Percentiles rank a stretch among this genome's conserved stretches.
phyloP scores from a whole-genome alignment of 2,329 filamentous ascomycete genomes.

The Neonectria punicea region DNA sequence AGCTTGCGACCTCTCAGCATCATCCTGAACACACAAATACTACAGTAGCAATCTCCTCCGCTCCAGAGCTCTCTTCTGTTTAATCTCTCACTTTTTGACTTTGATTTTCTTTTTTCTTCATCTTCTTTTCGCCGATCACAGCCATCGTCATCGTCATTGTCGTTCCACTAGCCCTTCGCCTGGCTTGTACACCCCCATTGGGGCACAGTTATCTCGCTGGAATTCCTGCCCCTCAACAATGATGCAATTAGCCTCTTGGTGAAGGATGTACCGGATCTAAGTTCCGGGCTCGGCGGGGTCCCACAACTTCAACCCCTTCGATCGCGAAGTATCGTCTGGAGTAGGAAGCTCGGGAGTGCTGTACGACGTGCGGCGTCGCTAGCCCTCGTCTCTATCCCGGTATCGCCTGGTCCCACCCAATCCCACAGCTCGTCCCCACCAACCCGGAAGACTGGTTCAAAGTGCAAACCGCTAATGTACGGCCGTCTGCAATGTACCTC shows the following conservation, averaged over 20 bases:
- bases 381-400: slow-evolving; percentile 20
- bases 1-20: neutral
- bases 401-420: slow-evolving; percentile 32
- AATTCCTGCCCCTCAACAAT: slow-evolving; percentile 18
- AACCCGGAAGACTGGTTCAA: slow-evolving; percentile 38
- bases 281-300: neutral
- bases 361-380: slow-evolving; percentile 30
- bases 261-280: neutral
- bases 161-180: slow-evolving; percentile 31
- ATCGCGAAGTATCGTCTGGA: slow-evolving; percentile 9
- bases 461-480: slow-evolving; percentile 37
- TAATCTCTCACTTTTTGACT: slow-evolving; percentile 11
- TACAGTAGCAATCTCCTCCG: neutral
- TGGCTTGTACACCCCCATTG: slow-evolving; percentile 23
- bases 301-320: slow-evolving; percentile 11
- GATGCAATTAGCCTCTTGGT: slow-evolving; percentile 12
- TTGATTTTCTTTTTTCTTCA: slow-evolving; percentile 19
- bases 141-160: slow-evolving; percentile 28
- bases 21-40: neutral
- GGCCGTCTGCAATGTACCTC: slow-evolving; percentile 32
- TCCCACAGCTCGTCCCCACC: slow-evolving; percentile 37
- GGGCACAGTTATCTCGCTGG: slow-evolving; percentile 5
- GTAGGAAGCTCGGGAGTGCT: neutral
- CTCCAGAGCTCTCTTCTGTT: neutral
- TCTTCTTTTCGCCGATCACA: slow-evolving; percentile 31